Conservation (phyloP, 2,329 filamentous ascomycete genomes). For the Aspergillus niger region DNA sequence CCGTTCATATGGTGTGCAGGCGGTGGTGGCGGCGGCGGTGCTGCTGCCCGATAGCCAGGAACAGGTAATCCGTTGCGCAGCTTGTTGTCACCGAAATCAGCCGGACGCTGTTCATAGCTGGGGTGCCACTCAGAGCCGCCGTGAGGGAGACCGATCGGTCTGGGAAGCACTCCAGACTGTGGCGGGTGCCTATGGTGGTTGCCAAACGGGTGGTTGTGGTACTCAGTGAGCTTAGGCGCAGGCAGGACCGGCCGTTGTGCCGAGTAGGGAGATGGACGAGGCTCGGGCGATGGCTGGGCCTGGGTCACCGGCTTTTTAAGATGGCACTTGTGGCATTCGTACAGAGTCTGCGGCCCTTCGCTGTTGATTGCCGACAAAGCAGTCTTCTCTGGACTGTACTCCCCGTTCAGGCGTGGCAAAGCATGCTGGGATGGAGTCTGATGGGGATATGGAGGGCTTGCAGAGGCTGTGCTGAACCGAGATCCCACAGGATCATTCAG, state of each 20-base stretch:
- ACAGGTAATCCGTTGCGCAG: slow-evolving; percentile 40
- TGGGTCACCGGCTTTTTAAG: slow-evolving; percentile 45
- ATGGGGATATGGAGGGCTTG: slow-evolving; percentile 30
- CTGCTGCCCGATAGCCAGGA: slow-evolving; percentile 32
- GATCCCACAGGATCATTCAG: slow-evolving; percentile 19
- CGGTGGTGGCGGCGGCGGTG: slow-evolving; percentile 52
- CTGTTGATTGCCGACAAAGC: slow-evolving; percentile 18
- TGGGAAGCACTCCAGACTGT: slow-evolving; percentile 28
- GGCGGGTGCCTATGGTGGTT: slow-evolving; percentile 35
- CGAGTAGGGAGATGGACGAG: slow-evolving; percentile 38
- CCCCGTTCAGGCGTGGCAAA: slow-evolving; percentile 33
- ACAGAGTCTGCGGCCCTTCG: slow-evolving; percentile 46
- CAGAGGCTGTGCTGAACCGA: slow-evolving; percentile 19
- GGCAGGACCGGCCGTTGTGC: slow-evolving; percentile 38
- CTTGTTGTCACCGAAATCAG: slow-evolving; percentile 32
- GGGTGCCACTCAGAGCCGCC: slow-evolving; percentile 35
- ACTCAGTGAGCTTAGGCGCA: slow-evolving; percentile 35
- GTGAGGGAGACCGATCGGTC: slow-evolving; percentile 33
- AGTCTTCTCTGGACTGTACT: slow-evolving; percentile 23
- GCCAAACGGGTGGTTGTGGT: slow-evolving; percentile 32
- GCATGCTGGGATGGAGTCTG: slow-evolving; percentile 29
- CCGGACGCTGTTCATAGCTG: slow-evolving; percentile 39
- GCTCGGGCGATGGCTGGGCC: slow-evolving; percentile 36
- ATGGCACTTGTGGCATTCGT: slow-evolving; percentile 76
- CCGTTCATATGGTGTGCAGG: slow-evolving; percentile 57